These are phyloP conservation scores for Pseudoturritis turrita DNA, from an alignment of 345 rosid genomes.

Conservation along the genomic window DNA sequence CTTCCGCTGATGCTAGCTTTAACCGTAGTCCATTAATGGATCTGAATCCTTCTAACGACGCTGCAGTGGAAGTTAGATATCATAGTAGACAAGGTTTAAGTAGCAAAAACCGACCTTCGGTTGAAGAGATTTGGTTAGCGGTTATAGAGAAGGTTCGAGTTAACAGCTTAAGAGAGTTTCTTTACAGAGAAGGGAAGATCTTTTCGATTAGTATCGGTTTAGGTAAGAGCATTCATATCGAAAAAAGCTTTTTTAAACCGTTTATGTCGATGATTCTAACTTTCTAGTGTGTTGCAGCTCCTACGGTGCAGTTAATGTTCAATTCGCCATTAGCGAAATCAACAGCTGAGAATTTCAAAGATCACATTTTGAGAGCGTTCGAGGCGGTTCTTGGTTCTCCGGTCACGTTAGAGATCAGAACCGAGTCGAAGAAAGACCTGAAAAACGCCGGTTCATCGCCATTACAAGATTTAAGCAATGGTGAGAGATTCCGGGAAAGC, in stretches of 20 bases:
- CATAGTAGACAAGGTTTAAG: background rate
- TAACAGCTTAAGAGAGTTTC: constrained; percentile 57
- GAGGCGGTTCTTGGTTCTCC: constrained; percentile 78
- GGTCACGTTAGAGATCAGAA: constrained; percentile 75
- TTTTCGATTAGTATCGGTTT: constrained; percentile 76
- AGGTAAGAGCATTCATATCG: constrained; percentile 44
- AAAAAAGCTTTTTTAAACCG: background rate
- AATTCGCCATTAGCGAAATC: constrained; percentile 54
- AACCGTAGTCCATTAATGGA: constrained; percentile 38
- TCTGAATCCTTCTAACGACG: background rate
- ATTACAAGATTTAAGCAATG: background rate
- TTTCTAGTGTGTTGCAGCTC: constrained; percentile 55
- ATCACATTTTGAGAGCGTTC: constrained; percentile 71
- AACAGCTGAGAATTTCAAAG: constrained; percentile 66
- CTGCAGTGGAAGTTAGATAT: background rate
- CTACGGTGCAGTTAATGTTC: constrained; percentile 73
- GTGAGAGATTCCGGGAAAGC: background rate
- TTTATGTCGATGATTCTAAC: background rate
- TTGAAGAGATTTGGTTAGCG: constrained; percentile 84
- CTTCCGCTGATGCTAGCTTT: constrained; percentile 64
- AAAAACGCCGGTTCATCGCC: constrained; percentile 31
- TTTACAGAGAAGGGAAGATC: constrained; percentile 77
- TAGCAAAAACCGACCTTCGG: constrained; percentile 39
- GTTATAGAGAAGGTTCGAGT: constrained; percentile 60
- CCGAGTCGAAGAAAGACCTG: constrained; percentile 43